A percentile compares a stretch with the other conserved stretches of the same genome.
These are phyloP conservation scores for Chytridium lagenaria DNA, from an alignment of 371 early-diverging fungal genomes.

Conservation along the genomic window DNA sequence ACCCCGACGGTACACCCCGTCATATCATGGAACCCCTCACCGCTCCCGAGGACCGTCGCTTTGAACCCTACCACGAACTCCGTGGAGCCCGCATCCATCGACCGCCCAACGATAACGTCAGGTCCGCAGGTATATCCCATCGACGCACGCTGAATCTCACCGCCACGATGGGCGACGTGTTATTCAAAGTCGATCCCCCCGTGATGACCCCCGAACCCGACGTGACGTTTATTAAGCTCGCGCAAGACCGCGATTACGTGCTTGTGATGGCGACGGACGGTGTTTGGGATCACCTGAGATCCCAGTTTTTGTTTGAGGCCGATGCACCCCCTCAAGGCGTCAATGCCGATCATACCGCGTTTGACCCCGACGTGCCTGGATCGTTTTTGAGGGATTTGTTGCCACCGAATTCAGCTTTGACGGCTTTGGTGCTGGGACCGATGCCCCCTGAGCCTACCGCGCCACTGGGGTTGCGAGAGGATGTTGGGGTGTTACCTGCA, in stretches of 20 bases:
- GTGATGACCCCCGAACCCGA: constrained; percentile 54
- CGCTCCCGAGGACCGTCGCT: constrained; percentile 28
- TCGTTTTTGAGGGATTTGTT: not conserved
- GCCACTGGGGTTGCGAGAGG: not conserved
- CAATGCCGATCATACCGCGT: no score
- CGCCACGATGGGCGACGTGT: constrained; percentile 60
- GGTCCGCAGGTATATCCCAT: constrained; percentile 52
- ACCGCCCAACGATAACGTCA: constrained; percentile 44
- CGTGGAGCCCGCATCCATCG: constrained; percentile 52
- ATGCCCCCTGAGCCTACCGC: no score
- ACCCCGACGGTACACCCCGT: constrained; percentile 40
- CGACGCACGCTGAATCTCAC: constrained; percentile 60
- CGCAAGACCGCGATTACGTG: constrained; percentile 47
- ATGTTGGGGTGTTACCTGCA: not conserved
- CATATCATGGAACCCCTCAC: constrained; percentile 8
- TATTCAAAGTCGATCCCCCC: constrained; percentile 60
- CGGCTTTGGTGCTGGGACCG: not conserved
- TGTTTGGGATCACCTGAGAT: constrained; percentile 66
- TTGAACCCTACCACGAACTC: constrained; percentile 48
- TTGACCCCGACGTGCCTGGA: not conserved
- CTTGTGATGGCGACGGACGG: constrained; percentile 69
- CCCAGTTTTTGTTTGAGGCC: not conserved
- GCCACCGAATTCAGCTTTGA: not conserved
- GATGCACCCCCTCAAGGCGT: no score
- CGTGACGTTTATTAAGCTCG: constrained; percentile 48